These are phyloP conservation scores for Russula sp. DNA, from an alignment of 768 basidiomycete species.

Conservation along the genomic window DNA sequence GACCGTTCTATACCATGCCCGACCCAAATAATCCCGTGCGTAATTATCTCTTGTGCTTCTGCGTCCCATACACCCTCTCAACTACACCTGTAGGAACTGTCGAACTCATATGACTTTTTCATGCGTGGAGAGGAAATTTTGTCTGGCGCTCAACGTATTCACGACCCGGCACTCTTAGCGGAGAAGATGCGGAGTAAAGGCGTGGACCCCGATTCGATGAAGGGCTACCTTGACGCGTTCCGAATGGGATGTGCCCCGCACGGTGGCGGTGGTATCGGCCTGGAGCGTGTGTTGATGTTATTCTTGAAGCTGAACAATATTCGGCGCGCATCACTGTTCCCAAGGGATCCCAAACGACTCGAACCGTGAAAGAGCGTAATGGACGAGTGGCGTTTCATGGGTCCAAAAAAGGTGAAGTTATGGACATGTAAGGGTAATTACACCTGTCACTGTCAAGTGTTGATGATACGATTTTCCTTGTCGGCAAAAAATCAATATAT, in stretches of 20 bases:
- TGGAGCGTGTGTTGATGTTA: slow-evolving; percentile 95
- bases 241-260: slow-evolving; percentile 92
- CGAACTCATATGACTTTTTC: slow-evolving; percentile 99
- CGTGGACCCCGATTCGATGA: slow-evolving; percentile 89
- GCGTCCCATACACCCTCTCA: not conserved
- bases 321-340: slow-evolving; percentile 88
- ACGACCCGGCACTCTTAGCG: slow-evolving; percentile 75
- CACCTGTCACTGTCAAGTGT: too few relatives aligned
- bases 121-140: slow-evolving; percentile 99
- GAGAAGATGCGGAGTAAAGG: slow-evolving; percentile 84
- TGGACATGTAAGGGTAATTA: not conserved
- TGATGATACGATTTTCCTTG: too few relatives aligned
- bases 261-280: slow-evolving; percentile 93
- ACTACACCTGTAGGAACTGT: slow-evolving; percentile 56
- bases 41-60: slow-evolving; percentile 16
- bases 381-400: too few relatives aligned
- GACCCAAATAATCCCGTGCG: slow-evolving; percentile 84
- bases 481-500: not conserved
- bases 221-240: slow-evolving; percentile 91
- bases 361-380: slow-evolving; percentile 52
- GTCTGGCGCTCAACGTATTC: slow-evolving; percentile 96
- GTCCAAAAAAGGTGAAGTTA: not conserved
- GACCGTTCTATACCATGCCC: slow-evolving; percentile 99
- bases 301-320: slow-evolving; percentile 98
- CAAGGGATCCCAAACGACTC: slow-evolving; percentile 91